Evolutionary conservation across 176 grass and related monocot genomes (phyloP), one percentile per base, ranked within the genome.

Genomic region (Oryza officinalis): DNA sequence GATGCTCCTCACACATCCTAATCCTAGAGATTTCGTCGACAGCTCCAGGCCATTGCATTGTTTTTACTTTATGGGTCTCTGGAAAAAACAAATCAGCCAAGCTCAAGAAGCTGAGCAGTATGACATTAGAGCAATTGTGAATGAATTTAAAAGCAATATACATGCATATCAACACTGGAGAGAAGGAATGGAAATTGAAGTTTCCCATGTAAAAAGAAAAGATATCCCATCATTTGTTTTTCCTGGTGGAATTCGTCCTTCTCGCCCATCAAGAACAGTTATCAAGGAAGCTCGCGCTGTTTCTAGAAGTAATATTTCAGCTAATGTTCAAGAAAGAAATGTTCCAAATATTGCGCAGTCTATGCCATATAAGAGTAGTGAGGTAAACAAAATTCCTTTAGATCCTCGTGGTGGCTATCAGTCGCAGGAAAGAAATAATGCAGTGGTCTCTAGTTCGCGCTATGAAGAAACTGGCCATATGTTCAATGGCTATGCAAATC

Each of bases 171-270:
- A 72, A 27, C 71, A 80, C 20, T 77, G 82, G 81, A 92, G 88
- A 86, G 79, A 67, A 44, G 91, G 94, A 45, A 97, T 97, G 94
- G 85, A 90, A 20, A 94, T 97, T 87, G 84, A 84, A 50, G 91
- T 97, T 72, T 84, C 87, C 15, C 89, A 97, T 84, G 84, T 93
- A 76, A 97, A 91, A 80, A 87, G 91, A 60, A 92, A 80, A 87
- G 90, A 89, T 31, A 83, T 97, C 4, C 94, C 94, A 38, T 59
- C 72, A 64, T 96, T 93, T 91, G 94, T 97, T 78, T 97, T 97
- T 69, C 91, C 94, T 83, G 69, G 84, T 75, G 89, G 94, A 38
- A 64, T 89, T 22, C 79, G 90, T 65, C 94, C 94, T 86, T 81
- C 74, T 44, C 87, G 83, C 71, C 41, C 85, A 81, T 67, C 37